phyloP scores from a whole-genome alignment of 179 eudicot genomes.

The Sideroxylon spinosum region DNA sequence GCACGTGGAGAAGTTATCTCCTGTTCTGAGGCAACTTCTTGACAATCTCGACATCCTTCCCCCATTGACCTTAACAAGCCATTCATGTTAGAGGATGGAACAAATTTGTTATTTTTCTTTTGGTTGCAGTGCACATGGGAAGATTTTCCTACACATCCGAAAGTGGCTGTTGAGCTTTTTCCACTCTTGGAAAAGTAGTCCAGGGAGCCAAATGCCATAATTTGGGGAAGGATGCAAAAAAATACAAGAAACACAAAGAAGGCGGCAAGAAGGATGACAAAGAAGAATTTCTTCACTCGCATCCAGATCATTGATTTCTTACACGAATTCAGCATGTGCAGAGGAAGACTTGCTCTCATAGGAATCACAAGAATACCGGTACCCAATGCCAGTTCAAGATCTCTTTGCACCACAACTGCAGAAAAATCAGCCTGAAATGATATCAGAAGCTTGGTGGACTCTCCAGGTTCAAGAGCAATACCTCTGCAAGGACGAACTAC shows the following conservation, averaged over 20 bases:
- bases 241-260: constrained; percentile 31
- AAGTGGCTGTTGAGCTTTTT: constrained; percentile 25
- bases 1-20: constrained; percentile 17
- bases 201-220: constrained; percentile 22
- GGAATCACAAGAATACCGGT: constrained; percentile 74
- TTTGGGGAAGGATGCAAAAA: constrained; percentile 30
- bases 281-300: constrained; percentile 35
- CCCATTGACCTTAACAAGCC: constrained; percentile 23
- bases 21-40: constrained; percentile 15
- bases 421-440: constrained; percentile 62
- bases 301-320: constrained; percentile 49
- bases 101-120: constrained; percentile 19
- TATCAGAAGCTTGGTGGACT: constrained; percentile 48
- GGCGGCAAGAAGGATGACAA: constrained; percentile 31
- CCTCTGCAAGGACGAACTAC: constrained; percentile 53
- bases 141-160: constrained; percentile 23
- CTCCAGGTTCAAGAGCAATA: constrained; percentile 67
- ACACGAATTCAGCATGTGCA: constrained; percentile 40
- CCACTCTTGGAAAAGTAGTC: constrained; percentile 29
- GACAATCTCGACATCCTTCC: constrained; percentile 24
- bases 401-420: constrained; percentile 41
- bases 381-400: constrained; percentile 64
- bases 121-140: constrained; percentile 16
- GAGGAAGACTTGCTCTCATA: constrained; percentile 65
- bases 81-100: constrained; percentile 21